Conservation (phyloP, 1,139 yeast species). For the Candida sp. region DNA sequence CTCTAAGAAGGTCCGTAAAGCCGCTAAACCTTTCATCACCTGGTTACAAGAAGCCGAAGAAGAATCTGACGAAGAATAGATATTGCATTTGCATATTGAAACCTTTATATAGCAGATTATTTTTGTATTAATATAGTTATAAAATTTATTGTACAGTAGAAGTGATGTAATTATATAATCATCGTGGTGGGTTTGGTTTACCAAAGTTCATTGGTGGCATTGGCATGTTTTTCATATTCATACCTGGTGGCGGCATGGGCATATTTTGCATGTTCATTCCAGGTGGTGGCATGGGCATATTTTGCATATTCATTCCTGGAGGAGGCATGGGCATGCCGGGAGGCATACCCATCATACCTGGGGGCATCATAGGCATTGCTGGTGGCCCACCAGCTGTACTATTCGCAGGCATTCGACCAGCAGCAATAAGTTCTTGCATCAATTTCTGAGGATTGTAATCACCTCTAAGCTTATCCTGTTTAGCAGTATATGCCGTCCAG, state of each 20-base stretch:
- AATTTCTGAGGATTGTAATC: constrained; percentile 67
- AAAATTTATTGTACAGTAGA: not conserved
- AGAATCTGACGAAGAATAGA: constrained; percentile 52
- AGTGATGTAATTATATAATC: not conserved
- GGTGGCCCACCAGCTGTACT: constrained; percentile 9
- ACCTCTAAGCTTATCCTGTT: constrained; percentile 79
- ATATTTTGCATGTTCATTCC: constrained; percentile 15
- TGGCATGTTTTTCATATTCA: constrained; percentile 11
- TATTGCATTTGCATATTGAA: not conserved
- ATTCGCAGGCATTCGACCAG: constrained; percentile 10
- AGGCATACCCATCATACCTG: constrained; percentile 17
- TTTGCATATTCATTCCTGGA: constrained; percentile 17
- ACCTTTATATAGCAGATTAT: not conserved
- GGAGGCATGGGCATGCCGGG: constrained; percentile 21
- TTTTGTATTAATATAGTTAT: not conserved
- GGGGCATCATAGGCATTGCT: constrained; percentile 8
- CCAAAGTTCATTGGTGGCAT: constrained; percentile 13
- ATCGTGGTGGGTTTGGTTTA: constrained; percentile 5
- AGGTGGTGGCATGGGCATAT: constrained; percentile 16
- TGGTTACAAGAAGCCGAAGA: constrained; percentile 95
- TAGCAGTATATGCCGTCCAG: constrained; percentile 90
- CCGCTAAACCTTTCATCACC: constrained; percentile 91
- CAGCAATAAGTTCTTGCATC: constrained; percentile 42
- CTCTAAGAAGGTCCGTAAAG: constrained; percentile 91
- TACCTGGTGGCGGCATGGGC: constrained; percentile 7